These are phyloP conservation scores for Penicillium sp. DNA, from an alignment of 2,329 filamentous ascomycete species.

Conservation along the genomic window DNA sequence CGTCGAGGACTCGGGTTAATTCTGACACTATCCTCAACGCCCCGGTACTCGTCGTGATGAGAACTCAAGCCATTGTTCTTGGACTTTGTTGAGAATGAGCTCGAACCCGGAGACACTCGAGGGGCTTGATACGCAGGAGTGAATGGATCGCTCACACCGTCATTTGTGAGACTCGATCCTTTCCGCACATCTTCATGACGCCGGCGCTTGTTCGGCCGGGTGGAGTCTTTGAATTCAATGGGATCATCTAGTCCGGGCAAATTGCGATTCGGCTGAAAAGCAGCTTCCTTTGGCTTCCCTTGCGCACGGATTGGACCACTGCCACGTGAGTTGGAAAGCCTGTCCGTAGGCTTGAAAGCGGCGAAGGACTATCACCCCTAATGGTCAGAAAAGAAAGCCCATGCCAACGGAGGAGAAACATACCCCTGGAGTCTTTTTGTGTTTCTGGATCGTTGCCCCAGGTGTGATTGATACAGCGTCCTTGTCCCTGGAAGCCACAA, in stretches of 20 bases:
- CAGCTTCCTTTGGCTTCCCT: conserved; percentile 15
- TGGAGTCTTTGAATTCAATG: conserved; percentile 18
- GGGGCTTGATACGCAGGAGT: background rate
- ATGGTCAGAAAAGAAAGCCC: conserved; percentile 2
- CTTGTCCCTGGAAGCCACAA: conserved; percentile 12
- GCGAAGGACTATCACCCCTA: conserved; percentile 11
- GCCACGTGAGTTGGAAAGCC: conserved; percentile 26
- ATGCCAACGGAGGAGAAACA: conserved; percentile 1
- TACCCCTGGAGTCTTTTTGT: conserved; percentile 25
- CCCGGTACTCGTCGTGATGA: conserved; percentile 20
- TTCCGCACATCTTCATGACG: conserved; percentile 21
- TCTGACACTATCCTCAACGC: conserved; percentile 20
- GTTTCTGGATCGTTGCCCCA: conserved; percentile 22
- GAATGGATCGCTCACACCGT: conserved; percentile 12
- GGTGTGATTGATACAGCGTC: conserved; percentile 29
- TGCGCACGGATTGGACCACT: conserved; percentile 35
- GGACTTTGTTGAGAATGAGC: background rate
- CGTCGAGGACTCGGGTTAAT: conserved; percentile 3
- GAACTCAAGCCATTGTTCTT: conserved; percentile 2
- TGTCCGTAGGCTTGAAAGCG: conserved; percentile 27
- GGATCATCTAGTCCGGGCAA: conserved; percentile 11
- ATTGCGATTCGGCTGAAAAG: conserved; percentile 1
- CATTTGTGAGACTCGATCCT: conserved; percentile 18
- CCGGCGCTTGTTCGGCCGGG: conserved; percentile 30
- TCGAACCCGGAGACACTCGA: conserved; percentile 1